phyloP scores from a whole-genome alignment of 2,329 filamentous ascomycete species.

The Penicillium sclerotigenum region DNA sequence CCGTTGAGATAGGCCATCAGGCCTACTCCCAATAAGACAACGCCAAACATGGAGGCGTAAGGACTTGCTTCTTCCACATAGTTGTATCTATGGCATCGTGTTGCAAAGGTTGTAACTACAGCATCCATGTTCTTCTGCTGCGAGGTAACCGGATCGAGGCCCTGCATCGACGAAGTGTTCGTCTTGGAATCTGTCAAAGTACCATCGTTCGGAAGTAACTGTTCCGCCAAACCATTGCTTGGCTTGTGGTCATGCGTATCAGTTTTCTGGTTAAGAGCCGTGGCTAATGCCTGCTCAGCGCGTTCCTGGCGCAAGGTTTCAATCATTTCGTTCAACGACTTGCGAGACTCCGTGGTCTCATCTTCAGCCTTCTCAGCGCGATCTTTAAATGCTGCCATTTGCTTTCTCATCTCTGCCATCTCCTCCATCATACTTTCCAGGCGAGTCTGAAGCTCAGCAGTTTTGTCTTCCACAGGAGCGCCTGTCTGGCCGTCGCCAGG shows the following conservation, averaged over 20 bases:
- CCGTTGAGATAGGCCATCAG: slow-evolving; percentile 84
- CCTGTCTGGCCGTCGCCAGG: slow-evolving; percentile 15
- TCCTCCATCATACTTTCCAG: slow-evolving; percentile 74
- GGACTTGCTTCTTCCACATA: slow-evolving; percentile 59
- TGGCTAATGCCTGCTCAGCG: slow-evolving; percentile 52
- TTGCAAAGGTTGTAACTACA: slow-evolving; percentile 44
- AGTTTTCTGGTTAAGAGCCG: slow-evolving; percentile 32
- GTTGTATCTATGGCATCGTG: slow-evolving; percentile 33
- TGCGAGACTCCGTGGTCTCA: slow-evolving; percentile 68
- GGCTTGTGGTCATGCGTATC: slow-evolving; percentile 8
- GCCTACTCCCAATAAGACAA: slow-evolving; percentile 76
- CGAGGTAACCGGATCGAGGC: slow-evolving; percentile 52
- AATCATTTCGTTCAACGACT: slow-evolving; percentile 83
- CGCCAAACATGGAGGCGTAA: slow-evolving; percentile 77
- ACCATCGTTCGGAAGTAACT: slow-evolving; percentile 3
- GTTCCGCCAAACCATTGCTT: slow-evolving; percentile 7
- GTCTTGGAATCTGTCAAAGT: slow-evolving; percentile 6
- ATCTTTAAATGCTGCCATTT: slow-evolving; percentile 73
- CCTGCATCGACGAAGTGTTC: slow-evolving; percentile 18
- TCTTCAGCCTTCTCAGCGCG: slow-evolving; percentile 78
- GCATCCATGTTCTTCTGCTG: slow-evolving; percentile 38
- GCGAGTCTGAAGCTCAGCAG: slow-evolving; percentile 61
- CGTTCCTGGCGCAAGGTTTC: slow-evolving; percentile 69
- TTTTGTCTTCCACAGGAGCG: slow-evolving; percentile 38
- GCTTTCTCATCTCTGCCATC: slow-evolving; percentile 74